Percentiles rank a stretch among this genome's conserved stretches.
Conservation (phyloP, 179 eudicot genomes). For the Drosera spatulata region DNA sequence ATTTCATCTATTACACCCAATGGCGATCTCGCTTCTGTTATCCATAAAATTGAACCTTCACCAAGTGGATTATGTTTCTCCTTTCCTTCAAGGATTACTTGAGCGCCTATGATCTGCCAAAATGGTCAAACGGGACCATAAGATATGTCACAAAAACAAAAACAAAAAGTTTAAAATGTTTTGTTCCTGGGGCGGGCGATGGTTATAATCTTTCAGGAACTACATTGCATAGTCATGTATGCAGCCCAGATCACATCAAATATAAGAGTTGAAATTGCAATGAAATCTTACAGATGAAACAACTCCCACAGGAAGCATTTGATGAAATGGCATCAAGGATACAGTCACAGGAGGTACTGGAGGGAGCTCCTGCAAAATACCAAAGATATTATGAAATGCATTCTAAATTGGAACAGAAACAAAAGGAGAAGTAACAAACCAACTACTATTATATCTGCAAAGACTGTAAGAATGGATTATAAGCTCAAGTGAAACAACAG, state of each 20-base stretch:
- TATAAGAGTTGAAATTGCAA: not conserved
- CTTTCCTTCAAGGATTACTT: conserved; percentile 79
- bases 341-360: conserved; percentile 61
- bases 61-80: conserved; percentile 77
- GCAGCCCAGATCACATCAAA: too few species aligned
- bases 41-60: conserved; percentile 90
- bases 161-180: not conserved
- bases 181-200: too few species aligned
- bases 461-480: not conserved
- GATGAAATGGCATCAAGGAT: conserved; percentile 56
- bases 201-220: too few species aligned
- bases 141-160: not conserved
- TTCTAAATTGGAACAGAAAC: not conserved
- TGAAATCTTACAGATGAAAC: conserved; percentile 51
- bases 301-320: conserved; percentile 56
- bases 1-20: conserved; percentile 84
- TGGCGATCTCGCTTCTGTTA: conserved; percentile 58
- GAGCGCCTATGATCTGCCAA: conserved; percentile 56
- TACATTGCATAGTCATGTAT: too few species aligned
- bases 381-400: conserved; percentile 2
- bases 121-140: conserved; percentile 1
- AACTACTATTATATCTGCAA: not conserved
- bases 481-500: not conserved
- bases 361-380: conserved; percentile 57
- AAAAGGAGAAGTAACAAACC: not conserved